These are phyloP conservation scores for Termitomyces sp. DNA, from an alignment of 768 basidiomycete species.

Conservation along the genomic window DNA sequence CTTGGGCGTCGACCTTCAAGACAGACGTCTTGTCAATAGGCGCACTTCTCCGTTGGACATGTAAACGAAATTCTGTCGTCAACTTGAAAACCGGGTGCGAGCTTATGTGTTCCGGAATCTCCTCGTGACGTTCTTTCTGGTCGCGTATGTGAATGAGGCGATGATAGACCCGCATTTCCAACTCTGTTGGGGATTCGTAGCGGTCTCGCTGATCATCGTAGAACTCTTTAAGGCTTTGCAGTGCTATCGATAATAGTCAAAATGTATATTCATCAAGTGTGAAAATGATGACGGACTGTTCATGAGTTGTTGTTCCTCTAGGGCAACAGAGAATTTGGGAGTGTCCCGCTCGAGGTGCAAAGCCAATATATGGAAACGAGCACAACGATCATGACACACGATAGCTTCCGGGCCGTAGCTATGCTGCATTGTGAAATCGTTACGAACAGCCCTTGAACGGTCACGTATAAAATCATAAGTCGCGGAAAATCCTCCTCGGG, in stretches of 20 bases:
- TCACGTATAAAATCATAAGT: slow-evolving; percentile 87
- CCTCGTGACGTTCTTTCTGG: slow-evolving; percentile 69
- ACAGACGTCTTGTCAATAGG: slow-evolving; percentile 66
- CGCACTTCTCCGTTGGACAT: slow-evolving; percentile 75
- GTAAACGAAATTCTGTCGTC: slow-evolving; percentile 73
- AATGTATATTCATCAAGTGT: neutral
- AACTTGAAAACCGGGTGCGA: slow-evolving; percentile 74
- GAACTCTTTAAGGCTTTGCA: slow-evolving; percentile 90
- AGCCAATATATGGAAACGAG: slow-evolving; percentile 86
- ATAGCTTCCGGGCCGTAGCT: slow-evolving; percentile 72
- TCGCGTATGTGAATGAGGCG: slow-evolving; percentile 88
- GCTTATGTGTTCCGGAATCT: slow-evolving; percentile 61
- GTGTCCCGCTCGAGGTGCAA: slow-evolving; percentile 61
- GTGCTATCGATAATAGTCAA: slow-evolving; percentile 40
- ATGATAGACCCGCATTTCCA: slow-evolving; percentile 96
- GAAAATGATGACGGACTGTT: slow-evolving; percentile 56
- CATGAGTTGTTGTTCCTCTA: slow-evolving; percentile 89
- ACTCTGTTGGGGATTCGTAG: slow-evolving; percentile 74
- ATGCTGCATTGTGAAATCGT: slow-evolving; percentile 93
- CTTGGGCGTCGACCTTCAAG: slow-evolving; percentile 56
- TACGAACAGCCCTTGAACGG: slow-evolving; percentile 82
- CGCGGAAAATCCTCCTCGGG: slow-evolving; percentile 58
- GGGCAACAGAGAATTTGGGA: slow-evolving; percentile 48
- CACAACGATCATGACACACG: slow-evolving; percentile 90
- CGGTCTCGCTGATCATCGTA: slow-evolving; percentile 75